Percentiles rank a stretch among this genome's conserved stretches.
phyloP scores from a whole-genome alignment of 148 eudicot species.

The Amaranthus cruentus region DNA sequence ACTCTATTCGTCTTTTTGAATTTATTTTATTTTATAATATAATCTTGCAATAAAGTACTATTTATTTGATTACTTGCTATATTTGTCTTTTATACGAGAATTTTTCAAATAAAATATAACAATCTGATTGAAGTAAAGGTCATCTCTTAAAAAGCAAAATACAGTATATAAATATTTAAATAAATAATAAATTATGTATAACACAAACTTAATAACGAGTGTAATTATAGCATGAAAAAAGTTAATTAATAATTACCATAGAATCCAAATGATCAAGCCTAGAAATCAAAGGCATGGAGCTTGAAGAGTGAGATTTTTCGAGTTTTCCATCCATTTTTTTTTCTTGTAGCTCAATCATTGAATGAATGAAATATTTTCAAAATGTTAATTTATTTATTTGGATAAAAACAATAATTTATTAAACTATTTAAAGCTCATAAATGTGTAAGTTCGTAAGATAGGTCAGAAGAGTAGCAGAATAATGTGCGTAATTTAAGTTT shows the following conservation, averaged over 20 bases:
- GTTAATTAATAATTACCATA: constrained; percentile 23
- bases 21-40: too few species aligned
- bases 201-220: background rate
- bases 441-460: background rate
- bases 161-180: too few species aligned
- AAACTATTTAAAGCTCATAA: background rate
- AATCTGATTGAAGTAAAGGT: background rate
- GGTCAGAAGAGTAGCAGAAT: constrained; percentile 2
- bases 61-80: background rate
- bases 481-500: constrained; percentile 25
- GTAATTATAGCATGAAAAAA: too few species aligned
- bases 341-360: background rate
- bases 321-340: constrained; percentile 2
- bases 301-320: constrained; percentile 15
- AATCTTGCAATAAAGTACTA: too few species aligned
- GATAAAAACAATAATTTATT: background rate
- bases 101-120: background rate
- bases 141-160: too few species aligned
- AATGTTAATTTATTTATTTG: background rate
- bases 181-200: background rate
- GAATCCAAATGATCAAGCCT: constrained; percentile 42
- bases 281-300: constrained; percentile 28
- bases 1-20: too few species aligned
- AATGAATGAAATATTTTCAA: background rate
- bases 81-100: background rate